Evolutionary conservation across 208 protist genomes (phyloP), one percentile per base, ranked within the genome.

Genomic region (Lotmaria passim): DNA sequence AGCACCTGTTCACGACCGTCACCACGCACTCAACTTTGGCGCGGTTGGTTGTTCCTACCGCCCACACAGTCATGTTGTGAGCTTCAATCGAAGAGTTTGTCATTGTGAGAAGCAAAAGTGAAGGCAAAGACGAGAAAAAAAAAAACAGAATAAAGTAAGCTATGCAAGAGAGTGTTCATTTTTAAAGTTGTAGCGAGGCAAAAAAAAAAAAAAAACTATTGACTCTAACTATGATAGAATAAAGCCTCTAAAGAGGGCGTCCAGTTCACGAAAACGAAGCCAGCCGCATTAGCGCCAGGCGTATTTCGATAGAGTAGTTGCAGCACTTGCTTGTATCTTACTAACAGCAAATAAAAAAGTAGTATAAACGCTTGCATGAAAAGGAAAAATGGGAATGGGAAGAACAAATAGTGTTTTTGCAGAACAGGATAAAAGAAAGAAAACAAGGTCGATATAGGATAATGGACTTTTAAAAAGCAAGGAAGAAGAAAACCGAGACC

Each of bases 1-100:
- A 95, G 55, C 82, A 89, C 55, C 71, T 83, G 33, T 78, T 62
- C 50, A 87, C 81, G 17, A 71, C 76, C 21, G 66, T 34, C 19
- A 33, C 17, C 2, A 92, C 86, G 60, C 73, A 82, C 12, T 84
- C 78, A 1, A 87, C 47, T 64, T 94, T 94, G n/a, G 89, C 89
- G 23, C 77, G 79, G 53, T 94, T 94, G 2, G 85, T 92, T 33
- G 89, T 89, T 12, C 89, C 89, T 36, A 94, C 82, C 36, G 87
- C 87, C 84, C 84, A 90, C 28, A 89, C 53, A 26, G 57, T 48
- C 64, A 78, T 76, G 30, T 36, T 34, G 10, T 21, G 7, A 36
- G 3, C 23, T 33, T 21, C 15, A 7, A 11, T 1, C 6, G 17
- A 31, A 52, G 31, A 30, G 2, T 1, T 1, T 14, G 1, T n/a